These are phyloP conservation scores for Astragalus glycyphyllos DNA, from an alignment of 306 rosid genomes.

Conservation along the genomic window DNA sequence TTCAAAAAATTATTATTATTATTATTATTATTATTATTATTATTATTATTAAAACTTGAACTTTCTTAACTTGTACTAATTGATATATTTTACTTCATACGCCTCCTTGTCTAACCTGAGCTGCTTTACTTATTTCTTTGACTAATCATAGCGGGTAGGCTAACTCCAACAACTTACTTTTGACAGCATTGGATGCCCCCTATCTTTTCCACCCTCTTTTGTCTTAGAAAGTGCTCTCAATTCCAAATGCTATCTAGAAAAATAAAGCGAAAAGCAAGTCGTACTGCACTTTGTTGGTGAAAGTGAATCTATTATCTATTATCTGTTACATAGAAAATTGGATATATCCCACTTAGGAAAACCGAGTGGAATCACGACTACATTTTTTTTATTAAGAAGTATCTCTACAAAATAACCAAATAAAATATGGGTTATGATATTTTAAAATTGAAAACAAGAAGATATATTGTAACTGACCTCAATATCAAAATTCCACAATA, in stretches of 20 bases:
- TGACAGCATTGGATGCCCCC: slow-evolving; percentile 63
- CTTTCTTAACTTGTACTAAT: slow-evolving; percentile 16
- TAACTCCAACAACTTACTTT: slow-evolving; percentile 46
- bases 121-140: slow-evolving; percentile 13
- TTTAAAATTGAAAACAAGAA: slow-evolving; percentile 3
- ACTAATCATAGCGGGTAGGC: slow-evolving; percentile 40
- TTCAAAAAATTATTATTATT: too few relatives aligned
- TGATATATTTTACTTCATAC: slow-evolving; percentile 31
- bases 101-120: slow-evolving; percentile 26
- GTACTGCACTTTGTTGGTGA: slow-evolving; percentile 26
- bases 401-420: background rate
- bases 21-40: too few relatives aligned
- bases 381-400: background rate
- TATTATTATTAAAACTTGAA: background rate
- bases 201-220: slow-evolving; percentile 37
- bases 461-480: background rate
- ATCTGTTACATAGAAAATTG: slow-evolving; percentile 4
- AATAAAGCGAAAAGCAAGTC: slow-evolving; percentile 52
- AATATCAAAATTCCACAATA: slow-evolving; percentile 26
- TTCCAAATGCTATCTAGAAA: slow-evolving; percentile 42
- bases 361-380: slow-evolving; percentile 20
- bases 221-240: slow-evolving; percentile 42
- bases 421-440: background rate
- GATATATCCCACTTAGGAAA: background rate
- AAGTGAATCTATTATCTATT: background rate